Evolutionary conservation across 202 grass and related monocot species (phyloP).

Genomic region (Dendrocalamus latiflorus): DNA sequence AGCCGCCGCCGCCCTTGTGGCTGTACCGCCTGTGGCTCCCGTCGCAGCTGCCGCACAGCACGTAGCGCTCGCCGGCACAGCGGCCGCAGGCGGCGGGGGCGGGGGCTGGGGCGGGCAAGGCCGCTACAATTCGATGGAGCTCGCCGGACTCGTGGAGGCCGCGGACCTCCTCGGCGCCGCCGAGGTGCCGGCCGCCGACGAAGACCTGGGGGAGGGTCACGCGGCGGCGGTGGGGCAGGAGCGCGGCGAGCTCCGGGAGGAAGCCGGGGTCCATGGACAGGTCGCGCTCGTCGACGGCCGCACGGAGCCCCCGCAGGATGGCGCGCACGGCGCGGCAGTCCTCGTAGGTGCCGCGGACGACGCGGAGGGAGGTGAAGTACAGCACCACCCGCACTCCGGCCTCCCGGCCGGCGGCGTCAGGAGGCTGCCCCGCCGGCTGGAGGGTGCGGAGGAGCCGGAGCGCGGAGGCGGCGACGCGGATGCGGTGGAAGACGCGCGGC

Average conservation of each 20-base stretch:
- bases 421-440: neutral
- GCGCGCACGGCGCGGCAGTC: conserved; percentile 49
- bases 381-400: conserved; percentile 43
- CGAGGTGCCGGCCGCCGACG: conserved; percentile 60
- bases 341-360: conserved; percentile 61
- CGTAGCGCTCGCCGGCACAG: conserved; percentile 54
- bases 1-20: conserved; percentile 47
- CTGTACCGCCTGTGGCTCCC: conserved; percentile 66
- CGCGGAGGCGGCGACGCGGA: conserved; percentile 49
- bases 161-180: conserved; percentile 74
- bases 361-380: conserved; percentile 73
- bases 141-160: conserved; percentile 76
- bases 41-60: conserved; percentile 61
- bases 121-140: conserved; percentile 44
- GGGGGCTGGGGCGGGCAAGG: neutral
- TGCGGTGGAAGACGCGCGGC: conserved; percentile 61
- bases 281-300: conserved; percentile 62
- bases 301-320: conserved; percentile 48
- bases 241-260: conserved; percentile 48
- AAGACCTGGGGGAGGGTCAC: conserved; percentile 66
- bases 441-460: conserved; percentile 36
- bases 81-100: conserved; percentile 30
- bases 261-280: conserved; percentile 52
- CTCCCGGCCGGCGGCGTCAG: neutral
- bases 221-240: conserved; percentile 24